Percentiles rank a stretch among this genome's conserved stretches.
Conservation (phyloP, 2,329 filamentous ascomycete genomes). For the Phialophora chinensis region DNA sequence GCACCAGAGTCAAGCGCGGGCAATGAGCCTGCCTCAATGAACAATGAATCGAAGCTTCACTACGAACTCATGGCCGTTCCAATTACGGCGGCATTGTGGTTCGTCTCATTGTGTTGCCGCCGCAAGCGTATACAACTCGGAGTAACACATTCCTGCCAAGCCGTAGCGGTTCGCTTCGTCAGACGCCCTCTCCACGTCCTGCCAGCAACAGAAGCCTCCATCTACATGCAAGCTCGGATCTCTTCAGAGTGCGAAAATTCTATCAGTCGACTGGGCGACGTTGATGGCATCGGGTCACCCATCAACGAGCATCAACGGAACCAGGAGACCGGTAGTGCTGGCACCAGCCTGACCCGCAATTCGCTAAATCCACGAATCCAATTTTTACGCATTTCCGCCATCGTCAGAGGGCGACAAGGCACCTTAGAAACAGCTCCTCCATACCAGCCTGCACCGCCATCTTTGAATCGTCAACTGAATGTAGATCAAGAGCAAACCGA, state of each 20-base stretch:
- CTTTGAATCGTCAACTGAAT: slow-evolving; percentile 28
- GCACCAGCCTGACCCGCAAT: slow-evolving; percentile 16
- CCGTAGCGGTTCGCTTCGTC: slow-evolving; percentile 17
- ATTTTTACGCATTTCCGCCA: slow-evolving; percentile 35
- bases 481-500: slow-evolving; percentile 22
- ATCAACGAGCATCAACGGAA: slow-evolving; percentile 29
- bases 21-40: slow-evolving; percentile 2
- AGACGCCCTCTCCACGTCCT: slow-evolving; percentile 27
- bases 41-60: neutral
- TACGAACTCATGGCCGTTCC: neutral
- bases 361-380: slow-evolving; percentile 35
- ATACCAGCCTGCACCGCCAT: slow-evolving; percentile 36
- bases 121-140: neutral
- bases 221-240: slow-evolving; percentile 36
- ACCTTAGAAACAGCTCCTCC: slow-evolving; percentile 37
- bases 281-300: slow-evolving; percentile 33
- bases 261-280: slow-evolving; percentile 36
- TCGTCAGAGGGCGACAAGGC: slow-evolving; percentile 31
- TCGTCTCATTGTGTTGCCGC: neutral
- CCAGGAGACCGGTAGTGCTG: slow-evolving; percentile 29
- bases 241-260: slow-evolving; percentile 27
- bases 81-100: neutral
- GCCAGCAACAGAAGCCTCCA: slow-evolving; percentile 29
- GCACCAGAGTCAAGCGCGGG: neutral
- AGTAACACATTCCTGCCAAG: slow-evolving; percentile 27